Evolutionary conservation across 2,329 filamentous ascomycete species (phyloP).

Genomic region (Fusarium succisae): DNA sequence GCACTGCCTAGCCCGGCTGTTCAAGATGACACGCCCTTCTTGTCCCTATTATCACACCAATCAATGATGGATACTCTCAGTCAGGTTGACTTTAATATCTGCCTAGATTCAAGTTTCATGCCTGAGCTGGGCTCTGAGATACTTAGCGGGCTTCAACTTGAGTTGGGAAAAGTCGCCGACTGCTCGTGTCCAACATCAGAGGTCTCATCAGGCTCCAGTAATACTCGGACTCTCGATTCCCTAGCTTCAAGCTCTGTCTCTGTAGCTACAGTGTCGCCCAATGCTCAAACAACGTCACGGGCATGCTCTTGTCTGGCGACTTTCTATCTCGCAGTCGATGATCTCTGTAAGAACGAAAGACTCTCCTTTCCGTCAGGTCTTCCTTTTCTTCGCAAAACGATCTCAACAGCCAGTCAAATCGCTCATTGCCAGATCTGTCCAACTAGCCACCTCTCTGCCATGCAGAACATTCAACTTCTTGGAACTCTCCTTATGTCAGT

Average conservation of each 20-base stretch:
- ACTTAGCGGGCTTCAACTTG: not conserved
- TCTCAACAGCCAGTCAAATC: not conserved
- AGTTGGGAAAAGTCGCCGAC: not conserved
- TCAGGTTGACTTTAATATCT: not conserved
- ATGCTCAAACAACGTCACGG: not conserved
- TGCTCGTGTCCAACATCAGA: not conserved
- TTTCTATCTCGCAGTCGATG: constrained; percentile 1
- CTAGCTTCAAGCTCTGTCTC: not conserved
- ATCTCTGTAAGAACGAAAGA: not conserved
- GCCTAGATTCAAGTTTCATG: not conserved
- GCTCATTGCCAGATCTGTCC: not conserved
- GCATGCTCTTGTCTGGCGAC: not conserved
- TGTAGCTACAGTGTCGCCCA: rapidly evolving
- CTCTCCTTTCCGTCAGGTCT: not conserved
- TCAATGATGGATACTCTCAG: not conserved
- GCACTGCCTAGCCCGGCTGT: not conserved
- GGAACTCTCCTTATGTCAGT: not conserved
- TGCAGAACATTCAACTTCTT: not conserved
- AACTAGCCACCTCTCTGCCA: not conserved
- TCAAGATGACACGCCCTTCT: not conserved
- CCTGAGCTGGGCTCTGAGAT: not conserved
- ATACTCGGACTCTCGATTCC: rapidly evolving
- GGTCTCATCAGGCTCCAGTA: rapidly evolving
- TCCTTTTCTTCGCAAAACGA: not conserved
- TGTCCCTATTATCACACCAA: not conserved